These are phyloP conservation scores for Coemansia aciculifera DNA, from an alignment of 192 early-diverging fungal genomes.

Conservation along the genomic window DNA sequence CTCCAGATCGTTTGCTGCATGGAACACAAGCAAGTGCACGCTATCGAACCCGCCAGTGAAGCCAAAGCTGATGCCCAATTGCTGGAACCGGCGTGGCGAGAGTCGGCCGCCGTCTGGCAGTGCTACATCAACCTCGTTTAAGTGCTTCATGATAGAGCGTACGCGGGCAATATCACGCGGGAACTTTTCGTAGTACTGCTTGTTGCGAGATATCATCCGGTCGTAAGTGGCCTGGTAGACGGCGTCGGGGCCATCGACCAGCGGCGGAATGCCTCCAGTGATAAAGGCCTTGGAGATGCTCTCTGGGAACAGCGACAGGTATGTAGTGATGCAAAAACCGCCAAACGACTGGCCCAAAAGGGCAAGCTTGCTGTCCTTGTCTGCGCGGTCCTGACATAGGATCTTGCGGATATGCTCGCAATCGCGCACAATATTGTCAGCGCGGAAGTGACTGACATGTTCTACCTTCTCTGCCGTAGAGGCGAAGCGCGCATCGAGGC, in stretches of 20 bases:
- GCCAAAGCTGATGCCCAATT: slow-evolving; percentile 66
- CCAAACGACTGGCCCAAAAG: slow-evolving; percentile 71
- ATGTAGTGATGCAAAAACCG: slow-evolving; percentile 69
- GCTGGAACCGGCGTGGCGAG: slow-evolving; percentile 67
- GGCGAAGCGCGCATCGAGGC: slow-evolving; percentile 47
- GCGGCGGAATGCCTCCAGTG: slow-evolving; percentile 70
- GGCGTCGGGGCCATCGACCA: slow-evolving; percentile 60
- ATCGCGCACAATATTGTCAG: slow-evolving; percentile 69
- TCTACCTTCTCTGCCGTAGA: slow-evolving; percentile 59
- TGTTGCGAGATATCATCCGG: slow-evolving; percentile 62
- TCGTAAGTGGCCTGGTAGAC: slow-evolving; percentile 64
- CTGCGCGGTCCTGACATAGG: slow-evolving; percentile 50
- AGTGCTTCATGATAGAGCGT: slow-evolving; percentile 58
- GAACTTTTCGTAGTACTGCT: slow-evolving; percentile 64
- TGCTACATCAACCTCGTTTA: slow-evolving; percentile 50
- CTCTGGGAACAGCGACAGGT: slow-evolving; percentile 64
- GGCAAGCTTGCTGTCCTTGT: slow-evolving; percentile 48
- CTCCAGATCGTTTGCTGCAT: slow-evolving; percentile 53
- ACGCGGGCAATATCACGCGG: slow-evolving; percentile 64
- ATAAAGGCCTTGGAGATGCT: slow-evolving; percentile 65
- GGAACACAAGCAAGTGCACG: slow-evolving; percentile 59
- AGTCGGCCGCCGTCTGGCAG: slow-evolving; percentile 64
- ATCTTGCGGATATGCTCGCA: slow-evolving; percentile 64
- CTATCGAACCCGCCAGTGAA: slow-evolving; percentile 63
- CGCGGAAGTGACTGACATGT: slow-evolving; percentile 66